Evolutionary conservation across 2,329 filamentous ascomycete genomes (phyloP), one percentile per base, ranked within the genome.

Genomic region (Xylariales sp.): DNA sequence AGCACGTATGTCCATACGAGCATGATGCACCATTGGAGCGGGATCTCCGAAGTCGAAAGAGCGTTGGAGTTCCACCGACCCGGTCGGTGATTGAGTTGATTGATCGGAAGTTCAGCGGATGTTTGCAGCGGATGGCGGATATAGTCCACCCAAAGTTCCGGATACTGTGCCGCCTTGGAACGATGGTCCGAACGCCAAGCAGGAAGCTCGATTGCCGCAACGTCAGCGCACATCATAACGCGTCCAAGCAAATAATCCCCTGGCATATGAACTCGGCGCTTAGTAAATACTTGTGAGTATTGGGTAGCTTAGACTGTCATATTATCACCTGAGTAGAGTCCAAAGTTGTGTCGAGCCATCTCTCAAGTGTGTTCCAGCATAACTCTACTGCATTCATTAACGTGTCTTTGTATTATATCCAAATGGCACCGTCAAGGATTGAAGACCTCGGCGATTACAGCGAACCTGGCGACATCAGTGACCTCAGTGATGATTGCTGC

Each of bases 371-470:
- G n/a, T n/a, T n/a, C n/a, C n/a, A n/a, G n/a, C n/a, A n/a, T n/a
- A n/a, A n/a, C n/a, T n/a, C n/a, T n/a, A n/a, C n/a, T n/a, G n/a
- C n/a, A n/a, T n/a, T n/a, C n/a, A n/a, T n/a, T n/a, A n/a, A n/a
- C n/a, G n/a, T n/a, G n/a, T n/a, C n/a, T n/a, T n/a, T n/a, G n/a
- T n/a, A n/a, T n/a, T n/a, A n/a, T n/a, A n/a, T n/a, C n/a, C n/a
- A n/a, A n/a, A 53, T 53, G 44, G 51, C 49, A 24, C 51, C 51
- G n/a, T 49, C 48, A 22, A 46, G 47, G 32, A 25, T 38, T 15
- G 24, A 35, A 43, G 42, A 50, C 41, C 27, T 16, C 5, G 36
- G 25, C 10, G 36, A 28, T 15, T n/a, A 27, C 38, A 40, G 38
- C 18, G 28, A 32, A 12, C 29, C 38, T 9, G 25, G 28, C 29